Base-by-base conservation (phyloP, 1,139 yeast genomes). In the Wickerhamomyces sp. region DNA sequence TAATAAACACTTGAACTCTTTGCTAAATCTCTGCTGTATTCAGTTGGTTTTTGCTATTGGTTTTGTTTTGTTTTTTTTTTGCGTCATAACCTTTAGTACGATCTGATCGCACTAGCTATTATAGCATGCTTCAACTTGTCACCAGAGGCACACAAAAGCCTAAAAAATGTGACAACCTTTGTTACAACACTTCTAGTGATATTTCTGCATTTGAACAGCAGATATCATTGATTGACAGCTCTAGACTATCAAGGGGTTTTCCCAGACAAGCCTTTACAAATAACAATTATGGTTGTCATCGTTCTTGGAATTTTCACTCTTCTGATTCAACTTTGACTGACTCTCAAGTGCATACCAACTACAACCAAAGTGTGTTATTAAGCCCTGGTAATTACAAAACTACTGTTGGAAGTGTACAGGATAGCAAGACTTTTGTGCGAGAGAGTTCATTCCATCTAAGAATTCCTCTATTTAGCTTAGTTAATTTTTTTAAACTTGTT, bases 151-250 rank as follows among this genome's bases (percentile, higher is more conserved):
- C 15, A 12, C 28, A 31, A 31, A 22, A 24, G 10, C 25, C 33
- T 4, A 38, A 38, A 21, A 8, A 24, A 9, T 17, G 27, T 6
- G 22, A 37, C 24, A 37, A 18, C 28, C 28, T 38, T 10, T 38
- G 44, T 30, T 17, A 32, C 15, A 27, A 28, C n/a, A 16, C 25
- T 8, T 12, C 20, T 3, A 38, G 38, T 13, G 28, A 31, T 4
- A 27, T 43, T 28, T 35, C 46, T 3, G 44, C 39, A 7, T 43
- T 43, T 28, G 44, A 43, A 17, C 35, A 41, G n/a, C 46, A 43
- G 17, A 17, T 43, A 13, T 27, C 46, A 5, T 30, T 41, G 16
- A 41, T 43, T 24, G 33, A 41, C 30, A 43, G 44, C 16, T 39
- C 46, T 3, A 27, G 38, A 13, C 15, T 41, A 12, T 25, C 9